These are phyloP conservation scores for Pharus latifolius DNA, from an alignment of 176 grass and related monocot species.

Conservation along the genomic window DNA sequence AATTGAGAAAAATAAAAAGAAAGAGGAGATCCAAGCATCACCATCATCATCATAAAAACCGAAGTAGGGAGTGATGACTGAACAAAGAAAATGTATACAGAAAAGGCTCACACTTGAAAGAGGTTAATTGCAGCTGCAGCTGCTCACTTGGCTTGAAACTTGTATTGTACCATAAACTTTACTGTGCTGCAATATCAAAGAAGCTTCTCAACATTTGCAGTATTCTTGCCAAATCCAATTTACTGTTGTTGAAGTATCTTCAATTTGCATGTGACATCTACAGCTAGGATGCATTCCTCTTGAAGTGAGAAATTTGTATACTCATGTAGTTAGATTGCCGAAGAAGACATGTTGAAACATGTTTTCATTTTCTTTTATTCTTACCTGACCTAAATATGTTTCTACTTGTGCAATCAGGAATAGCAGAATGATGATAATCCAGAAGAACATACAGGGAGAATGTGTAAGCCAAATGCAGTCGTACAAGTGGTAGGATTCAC, in stretches of 20 bases:
- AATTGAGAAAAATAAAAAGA: slow-evolving; percentile 18
- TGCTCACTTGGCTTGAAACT: background rate
- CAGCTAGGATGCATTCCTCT: background rate
- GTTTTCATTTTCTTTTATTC: too few relatives aligned
- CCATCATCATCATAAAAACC: slow-evolving; percentile 25
- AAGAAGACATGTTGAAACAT: background rate
- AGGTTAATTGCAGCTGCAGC: background rate
- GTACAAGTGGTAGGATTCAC: background rate
- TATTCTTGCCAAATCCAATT: too few relatives aligned
- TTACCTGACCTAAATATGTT: too few relatives aligned
- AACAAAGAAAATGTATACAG: background rate
- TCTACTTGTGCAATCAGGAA: background rate
- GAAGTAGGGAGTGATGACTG: slow-evolving; percentile 21
- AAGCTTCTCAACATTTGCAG: too few relatives aligned
- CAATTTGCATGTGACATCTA: background rate
- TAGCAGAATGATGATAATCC: background rate
- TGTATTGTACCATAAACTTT: background rate
- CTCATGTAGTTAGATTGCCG: background rate
- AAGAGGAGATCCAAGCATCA: slow-evolving; percentile 38
- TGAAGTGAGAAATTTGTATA: too few relatives aligned
- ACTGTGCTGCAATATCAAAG: too few relatives aligned
- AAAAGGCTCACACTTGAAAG: background rate
- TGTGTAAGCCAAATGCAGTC: too few relatives aligned
- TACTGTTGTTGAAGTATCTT: too few relatives aligned
- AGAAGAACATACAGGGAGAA: background rate